Evolutionary conservation across 495 filamentous ascomycete species (phyloP).

Genomic region (Filosporella fistucella): DNA sequence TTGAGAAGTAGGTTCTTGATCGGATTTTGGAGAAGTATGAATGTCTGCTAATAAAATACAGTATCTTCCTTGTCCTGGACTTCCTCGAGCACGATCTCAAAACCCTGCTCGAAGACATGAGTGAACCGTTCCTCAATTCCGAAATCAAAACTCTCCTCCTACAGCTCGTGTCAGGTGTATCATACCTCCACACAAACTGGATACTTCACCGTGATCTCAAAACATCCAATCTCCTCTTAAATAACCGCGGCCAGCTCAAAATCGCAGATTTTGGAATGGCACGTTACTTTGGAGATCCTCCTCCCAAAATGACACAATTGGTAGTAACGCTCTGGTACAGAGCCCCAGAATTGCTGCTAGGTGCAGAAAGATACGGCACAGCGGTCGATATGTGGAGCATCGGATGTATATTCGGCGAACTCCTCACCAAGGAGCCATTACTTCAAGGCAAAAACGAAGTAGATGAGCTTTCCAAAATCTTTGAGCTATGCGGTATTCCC

Average conservation of each 20-base stretch:
- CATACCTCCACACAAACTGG: conserved; percentile 85
- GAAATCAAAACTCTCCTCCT: conserved; percentile 87
- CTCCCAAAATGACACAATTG: conserved; percentile 80
- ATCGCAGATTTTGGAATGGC: conserved; percentile 99
- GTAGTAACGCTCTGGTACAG: conserved; percentile 99
- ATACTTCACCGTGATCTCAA: conserved; percentile 97
- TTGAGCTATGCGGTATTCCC: conserved; percentile 86
- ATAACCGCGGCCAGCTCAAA: conserved; percentile 93
- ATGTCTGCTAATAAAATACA: conserved; percentile 26
- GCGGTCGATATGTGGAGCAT: conserved; percentile 94
- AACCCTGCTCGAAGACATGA: conserved; percentile 88
- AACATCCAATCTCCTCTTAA: conserved; percentile 91
- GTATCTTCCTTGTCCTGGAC: conserved; percentile 94
- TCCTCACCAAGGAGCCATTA: conserved; percentile 77
- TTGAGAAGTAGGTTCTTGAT: conserved; percentile 61
- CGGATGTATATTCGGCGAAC: conserved; percentile 94
- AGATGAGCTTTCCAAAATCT: conserved; percentile 72
- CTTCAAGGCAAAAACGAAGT: conserved; percentile 94
- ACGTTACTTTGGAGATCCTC: conserved; percentile 78
- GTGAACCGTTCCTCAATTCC: conserved; percentile 87
- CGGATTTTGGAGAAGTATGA: not conserved
- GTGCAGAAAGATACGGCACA: conserved; percentile 67
- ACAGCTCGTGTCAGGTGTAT: conserved; percentile 77
- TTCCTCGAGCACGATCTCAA: conserved; percentile 98
- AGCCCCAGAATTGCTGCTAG: conserved; percentile 84